phyloP scores from a whole-genome alignment of 2,329 filamentous ascomycete species.

The Hymenoscyphus linearis region DNA sequence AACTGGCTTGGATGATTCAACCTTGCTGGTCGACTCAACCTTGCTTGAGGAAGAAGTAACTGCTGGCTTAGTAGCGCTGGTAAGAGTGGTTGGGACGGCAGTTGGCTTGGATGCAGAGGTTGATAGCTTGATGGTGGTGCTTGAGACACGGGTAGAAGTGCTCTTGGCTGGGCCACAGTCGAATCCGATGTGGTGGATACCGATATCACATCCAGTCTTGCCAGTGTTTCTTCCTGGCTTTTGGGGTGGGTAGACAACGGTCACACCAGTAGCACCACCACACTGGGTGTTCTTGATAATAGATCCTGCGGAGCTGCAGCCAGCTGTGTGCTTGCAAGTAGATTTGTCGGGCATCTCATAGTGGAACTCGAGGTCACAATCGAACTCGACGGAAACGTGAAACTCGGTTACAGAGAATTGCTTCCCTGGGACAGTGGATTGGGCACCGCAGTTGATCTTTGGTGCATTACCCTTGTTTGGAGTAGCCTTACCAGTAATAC shows the following conservation, averaged over 20 bases:
- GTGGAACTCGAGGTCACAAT: conserved; percentile 77
- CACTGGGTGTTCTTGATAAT: conserved; percentile 81
- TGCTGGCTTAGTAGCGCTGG: conserved; percentile 5
- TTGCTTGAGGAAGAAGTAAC: conserved; percentile 11
- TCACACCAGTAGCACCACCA: conserved; percentile 80
- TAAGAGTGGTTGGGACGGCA: conserved; percentile 10
- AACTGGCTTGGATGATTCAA: conserved; percentile 3
- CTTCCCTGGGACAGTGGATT: conserved; percentile 32
- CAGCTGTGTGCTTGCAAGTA: conserved; percentile 70
- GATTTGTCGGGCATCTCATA: conserved; percentile 82
- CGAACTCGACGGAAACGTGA: conserved; percentile 67
- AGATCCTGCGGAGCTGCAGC: conserved; percentile 63
- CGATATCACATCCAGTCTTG: conserved; percentile 60
- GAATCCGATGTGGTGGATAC: conserved; percentile 70
- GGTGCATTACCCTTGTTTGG: conserved; percentile 44
- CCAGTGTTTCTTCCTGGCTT: conserved; percentile 42
- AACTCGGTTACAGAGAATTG: conserved; percentile 72
- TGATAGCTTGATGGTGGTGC: conserved; percentile 16
- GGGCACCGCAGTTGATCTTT: conserved; percentile 52
- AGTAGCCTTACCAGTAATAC: conserved; percentile 50
- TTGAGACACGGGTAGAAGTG: conserved; percentile 16
- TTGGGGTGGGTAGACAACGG: conserved; percentile 56
- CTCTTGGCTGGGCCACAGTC: conserved; percentile 50
- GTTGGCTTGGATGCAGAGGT: conserved; percentile 13
- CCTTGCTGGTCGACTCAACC: background rate